Conservation (phyloP, 2,329 filamentous ascomycete species). For the Fusarium luffae region DNA sequence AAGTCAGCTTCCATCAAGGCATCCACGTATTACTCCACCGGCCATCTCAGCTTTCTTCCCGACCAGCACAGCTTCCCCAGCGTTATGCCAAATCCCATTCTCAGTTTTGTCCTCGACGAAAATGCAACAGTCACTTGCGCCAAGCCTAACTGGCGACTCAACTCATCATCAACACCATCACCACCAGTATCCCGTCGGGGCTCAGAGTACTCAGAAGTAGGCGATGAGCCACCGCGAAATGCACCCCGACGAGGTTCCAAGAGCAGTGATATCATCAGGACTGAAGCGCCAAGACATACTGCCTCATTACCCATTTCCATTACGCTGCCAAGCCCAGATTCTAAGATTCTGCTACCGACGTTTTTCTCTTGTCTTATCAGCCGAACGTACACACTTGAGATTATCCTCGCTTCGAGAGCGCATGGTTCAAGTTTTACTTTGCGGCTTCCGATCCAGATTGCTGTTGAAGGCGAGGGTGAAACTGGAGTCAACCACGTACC, state of each 20-base stretch:
- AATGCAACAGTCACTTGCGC: not conserved
- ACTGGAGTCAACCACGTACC: slow-evolving; percentile 12
- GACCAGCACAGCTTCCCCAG: slow-evolving; percentile 28
- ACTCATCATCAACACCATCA: not conserved
- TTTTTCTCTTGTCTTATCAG: slow-evolving; percentile 38
- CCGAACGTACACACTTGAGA: slow-evolving; percentile 17
- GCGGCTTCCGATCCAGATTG: slow-evolving; percentile 26
- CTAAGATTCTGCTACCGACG: slow-evolving; percentile 26
- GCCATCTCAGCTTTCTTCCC: slow-evolving; percentile 25
- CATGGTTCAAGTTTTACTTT: slow-evolving; percentile 15
- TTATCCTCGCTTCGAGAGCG: not conserved
- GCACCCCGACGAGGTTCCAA: not conserved
- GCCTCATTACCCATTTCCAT: slow-evolving; percentile 9
- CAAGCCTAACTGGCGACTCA: not conserved
- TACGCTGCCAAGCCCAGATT: slow-evolving; percentile 14
- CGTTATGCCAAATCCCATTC: slow-evolving; percentile 10
- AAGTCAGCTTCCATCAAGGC: slow-evolving; percentile 29
- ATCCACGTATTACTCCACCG: slow-evolving; percentile 29
- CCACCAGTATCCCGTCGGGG: slow-evolving; percentile 5
- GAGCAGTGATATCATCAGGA: slow-evolving; percentile 7
- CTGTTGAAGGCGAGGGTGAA: not conserved
- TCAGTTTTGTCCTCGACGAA: slow-evolving; percentile 31
- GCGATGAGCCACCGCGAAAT: not conserved
- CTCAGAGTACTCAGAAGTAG: not conserved
- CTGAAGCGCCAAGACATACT: slow-evolving; percentile 2